Percentiles rank a stretch among this genome's conserved stretches.
These are phyloP conservation scores for Tirmania nivea DNA, from an alignment of 495 filamentous ascomycete genomes.

Conservation along the genomic window DNA sequence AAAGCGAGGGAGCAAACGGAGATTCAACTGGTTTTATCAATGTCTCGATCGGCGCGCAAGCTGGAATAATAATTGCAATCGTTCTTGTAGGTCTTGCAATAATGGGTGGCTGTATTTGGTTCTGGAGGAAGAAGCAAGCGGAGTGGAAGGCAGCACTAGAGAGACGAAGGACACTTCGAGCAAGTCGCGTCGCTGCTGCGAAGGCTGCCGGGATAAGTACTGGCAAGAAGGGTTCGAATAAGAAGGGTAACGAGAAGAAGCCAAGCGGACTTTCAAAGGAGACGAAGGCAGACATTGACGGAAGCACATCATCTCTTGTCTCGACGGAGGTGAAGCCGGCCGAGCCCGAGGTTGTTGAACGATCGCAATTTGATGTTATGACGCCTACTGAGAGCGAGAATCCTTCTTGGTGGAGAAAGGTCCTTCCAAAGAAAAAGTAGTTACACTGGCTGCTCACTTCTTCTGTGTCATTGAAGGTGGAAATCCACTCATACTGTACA, in stretches of 20 bases:
- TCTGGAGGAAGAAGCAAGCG: conserved; percentile 1
- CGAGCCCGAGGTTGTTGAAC: not conserved
- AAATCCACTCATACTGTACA: too few species aligned
- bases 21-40: conserved; percentile 16
- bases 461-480: too few species aligned
- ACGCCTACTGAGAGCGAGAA: not conserved
- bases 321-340: not conserved
- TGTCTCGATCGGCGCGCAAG: conserved; percentile 14
- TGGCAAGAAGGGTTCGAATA: not conserved
- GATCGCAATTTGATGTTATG: not conserved
- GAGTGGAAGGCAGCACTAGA: not conserved
- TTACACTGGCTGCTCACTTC: not conserved
- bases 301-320: not conserved
- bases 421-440: not conserved
- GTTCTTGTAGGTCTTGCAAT: conserved; percentile 13
- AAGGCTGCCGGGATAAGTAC: not conserved
- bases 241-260: not conserved
- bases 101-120: conserved; percentile 8
- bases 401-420: not conserved
- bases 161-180: not conserved
- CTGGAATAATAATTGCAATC: conserved; percentile 16
- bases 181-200: not conserved
- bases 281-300: too few species aligned
- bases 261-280: too few species aligned
- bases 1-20: conserved; percentile 7